Base-by-base conservation (phyloP, 306 rosid species). In the cucumber (Cucumis sativus) region DNA sequence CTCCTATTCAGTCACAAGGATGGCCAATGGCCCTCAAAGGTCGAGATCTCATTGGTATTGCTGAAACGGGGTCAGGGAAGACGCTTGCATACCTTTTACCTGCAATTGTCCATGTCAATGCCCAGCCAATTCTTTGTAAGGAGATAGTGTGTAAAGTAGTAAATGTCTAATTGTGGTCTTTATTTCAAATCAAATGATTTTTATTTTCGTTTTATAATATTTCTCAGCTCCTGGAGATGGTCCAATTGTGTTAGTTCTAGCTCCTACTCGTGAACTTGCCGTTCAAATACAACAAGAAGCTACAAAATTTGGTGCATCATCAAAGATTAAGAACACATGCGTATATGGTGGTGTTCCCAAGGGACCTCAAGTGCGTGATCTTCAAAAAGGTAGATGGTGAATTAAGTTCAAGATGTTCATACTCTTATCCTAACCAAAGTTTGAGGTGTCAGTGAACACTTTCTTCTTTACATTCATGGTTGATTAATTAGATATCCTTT, bases 21-120 rank as follows among this genome's bases (percentile, higher is more conserved):
- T 95, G 99, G 99, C 98, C 99, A 78, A 95, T 95, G 99, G 99
- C 99, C 80, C 85, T 95, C 80, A 91, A 76, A 83, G 99, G 99
- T 41, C 96, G 98, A 77, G 99, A 95, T 83, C 93, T 95, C 74
- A 92, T 92, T 62, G 99, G 99, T 76, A 92, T 95, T 85, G 99
- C 99, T 28, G 99, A 95, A 85, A 95, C 99, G 21, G 99, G 99
- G 72, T 95, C 99, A 20, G 99, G 99, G 79, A 95, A 95, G 88
- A 95, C 99, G 7, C 93, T 95, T 76, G 97, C 98, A 49, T 96
- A 96, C 84, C 85, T 95, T 78, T 85, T 95, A 80, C 99, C 99
- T 70, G 93, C 99, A 85, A 92, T 95, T 71, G 97, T 95, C 82
- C 99, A 95, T 86, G 97, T 95, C 67, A 95, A 95, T 82, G 99